A percentile compares a stretch with the other conserved stretches of the same genome.
These are phyloP conservation scores for Strigomonas oncopelti DNA, from an alignment of 208 protist genomes.

Conservation along the genomic window DNA sequence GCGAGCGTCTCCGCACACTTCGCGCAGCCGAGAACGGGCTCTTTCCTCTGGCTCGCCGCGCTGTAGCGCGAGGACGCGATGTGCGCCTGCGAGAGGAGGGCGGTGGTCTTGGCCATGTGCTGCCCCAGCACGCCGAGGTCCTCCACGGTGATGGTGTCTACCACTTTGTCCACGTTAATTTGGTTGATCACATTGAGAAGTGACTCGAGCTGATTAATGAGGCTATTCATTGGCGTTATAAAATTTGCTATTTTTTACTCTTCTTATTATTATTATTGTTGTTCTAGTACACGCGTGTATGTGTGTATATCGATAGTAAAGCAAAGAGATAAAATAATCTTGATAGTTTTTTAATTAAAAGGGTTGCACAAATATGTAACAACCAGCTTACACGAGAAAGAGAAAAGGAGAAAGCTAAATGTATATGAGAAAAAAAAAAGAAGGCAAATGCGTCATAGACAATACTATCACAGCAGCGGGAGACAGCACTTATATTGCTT, in stretches of 20 bases:
- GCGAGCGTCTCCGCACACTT: conserved; percentile 21
- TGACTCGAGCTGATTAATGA: not conserved
- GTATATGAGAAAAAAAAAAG: conserved; percentile 12
- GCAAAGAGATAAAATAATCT: not conserved
- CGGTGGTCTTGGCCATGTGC: conserved; percentile 1
- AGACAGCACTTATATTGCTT: too few species aligned
- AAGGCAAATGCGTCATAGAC: not conserved
- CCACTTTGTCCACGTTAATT: not conserved
- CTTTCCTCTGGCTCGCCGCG: not conserved
- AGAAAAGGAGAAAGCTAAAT: conserved; percentile 7
- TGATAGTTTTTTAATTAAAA: conserved; percentile 7
- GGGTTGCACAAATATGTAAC: not conserved
- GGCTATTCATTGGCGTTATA: not conserved
- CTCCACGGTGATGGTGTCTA: conserved; percentile 5
- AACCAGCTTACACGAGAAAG: not conserved
- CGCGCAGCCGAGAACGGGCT: not conserved
- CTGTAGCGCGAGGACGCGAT: not conserved
- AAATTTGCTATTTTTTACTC: not conserved
- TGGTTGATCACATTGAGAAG: not conserved
- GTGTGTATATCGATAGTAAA: not conserved
- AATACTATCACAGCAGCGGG: not conserved
- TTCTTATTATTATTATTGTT: too few species aligned
- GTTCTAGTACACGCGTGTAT: too few species aligned
- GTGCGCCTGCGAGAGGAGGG: not conserved
- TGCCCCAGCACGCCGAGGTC: conserved; percentile 2